Evolutionary conservation across 140 eudicot species (phyloP), one percentile per base, ranked within the genome.

Genomic region (Bidens hawaiensis): DNA sequence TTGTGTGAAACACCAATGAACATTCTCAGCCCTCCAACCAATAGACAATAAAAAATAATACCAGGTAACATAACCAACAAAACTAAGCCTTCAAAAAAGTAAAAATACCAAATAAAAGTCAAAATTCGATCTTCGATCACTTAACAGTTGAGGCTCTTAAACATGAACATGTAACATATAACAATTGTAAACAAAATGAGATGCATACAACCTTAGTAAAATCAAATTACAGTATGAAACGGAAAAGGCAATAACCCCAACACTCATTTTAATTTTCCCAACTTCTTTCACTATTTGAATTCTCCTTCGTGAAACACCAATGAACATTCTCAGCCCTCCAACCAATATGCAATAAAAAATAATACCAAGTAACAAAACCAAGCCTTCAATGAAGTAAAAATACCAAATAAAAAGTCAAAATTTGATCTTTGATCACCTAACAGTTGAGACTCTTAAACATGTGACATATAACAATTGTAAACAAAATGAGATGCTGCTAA

Each of bases 201-300:
- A 47, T 24, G 56, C 42, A 45, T 31, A 41, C 68, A 17, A 68
- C 80, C 71, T 13, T 6, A 16, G 67, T 17, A 43, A 51, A 52
- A 43, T 16, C 30, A 36, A 63, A 6, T 75, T 85, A 85, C 60
- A 85, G 81, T 14, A 85, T 85, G 54, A 85, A 72, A 12, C 83
- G 84, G 55, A 78, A 85, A 66, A 85, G n/a, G 89, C 84, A 81
- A 87, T 78, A 7, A 76, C 60, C 67, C 89, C 89, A 74, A 87
- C 79, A 67, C 81, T 81, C 94, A 87, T 87, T 62, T 79, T 87
- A 81, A 42, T 56, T 47, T 71, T 68, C 34, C 79, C 82, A 59
- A 62, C 75, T 74, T 74, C 64, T 64, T 81, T 83, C 48, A 75
- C 71, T 45, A 76, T 51, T 60, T 53, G 63, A 75, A 56, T 46